Evolutionary conservation across 305 asterid species (phyloP).

Genomic region (Coffea humblotiana): DNA sequence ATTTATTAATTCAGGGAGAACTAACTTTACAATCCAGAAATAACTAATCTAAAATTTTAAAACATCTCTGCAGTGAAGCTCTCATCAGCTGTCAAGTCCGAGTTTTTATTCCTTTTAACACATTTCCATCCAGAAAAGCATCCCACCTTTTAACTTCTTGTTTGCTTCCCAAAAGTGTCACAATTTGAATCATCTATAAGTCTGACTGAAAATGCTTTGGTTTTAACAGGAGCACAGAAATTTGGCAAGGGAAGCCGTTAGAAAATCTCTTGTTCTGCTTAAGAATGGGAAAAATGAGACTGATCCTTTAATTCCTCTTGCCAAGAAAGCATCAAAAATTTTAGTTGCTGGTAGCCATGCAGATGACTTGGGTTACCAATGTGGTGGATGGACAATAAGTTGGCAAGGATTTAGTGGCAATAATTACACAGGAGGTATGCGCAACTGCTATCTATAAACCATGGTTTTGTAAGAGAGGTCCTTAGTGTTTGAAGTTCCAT

Average conservation of each 20-base stretch:
- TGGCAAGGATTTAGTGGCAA: constrained; percentile 31
- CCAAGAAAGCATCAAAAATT: constrained; percentile 21
- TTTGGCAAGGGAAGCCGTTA: constrained; percentile 35
- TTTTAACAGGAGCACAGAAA: constrained; percentile 29
- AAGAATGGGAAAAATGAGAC: constrained; percentile 24
- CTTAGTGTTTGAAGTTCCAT: background rate
- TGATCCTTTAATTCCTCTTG: constrained; percentile 27
- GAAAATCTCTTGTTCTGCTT: constrained; percentile 32
- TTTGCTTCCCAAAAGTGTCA: background rate
- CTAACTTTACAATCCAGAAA: background rate
- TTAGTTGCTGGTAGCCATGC: constrained; percentile 35
- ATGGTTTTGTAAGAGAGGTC: background rate
- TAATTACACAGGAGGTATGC: constrained; percentile 13
- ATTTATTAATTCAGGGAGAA: background rate
- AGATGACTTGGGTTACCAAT: constrained; percentile 26
- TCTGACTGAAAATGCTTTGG: constrained; percentile 15
- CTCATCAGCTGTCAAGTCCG: background rate
- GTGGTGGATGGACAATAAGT: constrained; percentile 33
- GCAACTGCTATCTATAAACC: constrained; percentile 7
- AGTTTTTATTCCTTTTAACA: background rate
- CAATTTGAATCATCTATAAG: background rate
- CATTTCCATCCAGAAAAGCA: background rate
- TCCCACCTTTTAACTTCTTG: background rate
- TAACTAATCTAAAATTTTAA: background rate
- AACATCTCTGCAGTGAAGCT: background rate